Conservation (phyloP, 331 rosid species). For the Prunus yedoensis region DNA sequence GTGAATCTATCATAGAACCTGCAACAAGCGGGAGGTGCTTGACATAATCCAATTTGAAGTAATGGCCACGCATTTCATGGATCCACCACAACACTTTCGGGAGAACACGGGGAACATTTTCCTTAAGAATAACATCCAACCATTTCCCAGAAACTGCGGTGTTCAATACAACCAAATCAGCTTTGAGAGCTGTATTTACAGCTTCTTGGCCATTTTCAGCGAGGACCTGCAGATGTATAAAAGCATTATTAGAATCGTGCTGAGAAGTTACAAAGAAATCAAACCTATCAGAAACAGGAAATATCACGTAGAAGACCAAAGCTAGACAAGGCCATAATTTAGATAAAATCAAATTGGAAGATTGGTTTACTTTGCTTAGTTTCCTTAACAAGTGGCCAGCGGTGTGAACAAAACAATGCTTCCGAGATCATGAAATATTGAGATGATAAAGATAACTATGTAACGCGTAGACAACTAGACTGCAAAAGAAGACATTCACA, state of each 20-base stretch:
- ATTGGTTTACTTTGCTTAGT: background rate
- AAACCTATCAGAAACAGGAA: background rate
- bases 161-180: constrained; percentile 38
- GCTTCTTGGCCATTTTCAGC: constrained; percentile 31
- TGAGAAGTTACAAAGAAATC: background rate
- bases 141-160: constrained; percentile 41
- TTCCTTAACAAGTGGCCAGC: background rate
- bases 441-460: background rate
- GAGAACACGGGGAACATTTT: constrained; percentile 29
- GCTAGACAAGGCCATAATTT: background rate
- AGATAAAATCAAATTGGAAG: background rate
- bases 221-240: constrained; percentile 17
- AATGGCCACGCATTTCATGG: constrained; percentile 45
- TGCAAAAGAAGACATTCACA: background rate
- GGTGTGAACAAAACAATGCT: background rate
- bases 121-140: constrained; percentile 35
- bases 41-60: constrained; percentile 39
- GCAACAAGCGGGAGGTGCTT: constrained; percentile 35
- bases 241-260: background rate
- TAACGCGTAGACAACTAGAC: background rate
- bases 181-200: constrained; percentile 28
- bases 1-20: constrained; percentile 41
- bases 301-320: background rate
- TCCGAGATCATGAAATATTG: background rate
- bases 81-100: constrained; percentile 44